Conservation (phyloP, 495 filamentous ascomycete species). For the Trichodelitschia bisporula region DNA sequence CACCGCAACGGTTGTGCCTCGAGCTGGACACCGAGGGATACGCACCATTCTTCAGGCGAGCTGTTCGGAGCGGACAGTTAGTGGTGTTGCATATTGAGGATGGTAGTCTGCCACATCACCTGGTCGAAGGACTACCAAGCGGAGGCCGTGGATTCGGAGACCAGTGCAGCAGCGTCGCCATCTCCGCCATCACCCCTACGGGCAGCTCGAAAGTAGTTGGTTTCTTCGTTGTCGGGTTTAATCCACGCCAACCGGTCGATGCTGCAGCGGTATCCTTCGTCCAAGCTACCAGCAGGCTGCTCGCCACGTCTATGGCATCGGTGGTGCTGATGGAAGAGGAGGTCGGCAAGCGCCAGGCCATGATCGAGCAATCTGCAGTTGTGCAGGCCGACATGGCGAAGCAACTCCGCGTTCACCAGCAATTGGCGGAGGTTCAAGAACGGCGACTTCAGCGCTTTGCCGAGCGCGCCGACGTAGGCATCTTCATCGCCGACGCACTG, state of each 20-base stretch:
- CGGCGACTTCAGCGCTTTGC: constrained; percentile 4
- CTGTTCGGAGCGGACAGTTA: neutral
- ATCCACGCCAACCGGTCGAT: constrained; percentile 7
- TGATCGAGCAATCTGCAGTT: constrained; percentile 4
- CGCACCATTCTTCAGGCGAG: neutral
- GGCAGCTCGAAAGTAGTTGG: constrained; percentile 2
- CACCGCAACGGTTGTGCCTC: neutral
- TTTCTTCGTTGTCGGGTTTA: constrained; percentile 8
- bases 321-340: constrained; percentile 7
- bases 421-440: neutral
- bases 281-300: constrained; percentile 2
- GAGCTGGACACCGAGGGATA: neutral
- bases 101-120: neutral
- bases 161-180: constrained; percentile 3
- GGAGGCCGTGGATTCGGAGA: constrained; percentile 4
- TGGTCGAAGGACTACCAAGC: constrained; percentile 3
- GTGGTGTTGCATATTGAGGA: constrained; percentile 2
- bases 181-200: constrained; percentile 4
- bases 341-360: constrained; percentile 1
- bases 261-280: constrained; percentile 6
- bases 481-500: constrained; percentile 3
- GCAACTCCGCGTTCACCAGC: neutral
- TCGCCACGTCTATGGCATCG: constrained; percentile 5
- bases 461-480: constrained; percentile 2
- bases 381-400: constrained; percentile 4